Base-by-base conservation (phyloP, 2,329 filamentous ascomycete species). In the Stylonectria norvegica region DNA sequence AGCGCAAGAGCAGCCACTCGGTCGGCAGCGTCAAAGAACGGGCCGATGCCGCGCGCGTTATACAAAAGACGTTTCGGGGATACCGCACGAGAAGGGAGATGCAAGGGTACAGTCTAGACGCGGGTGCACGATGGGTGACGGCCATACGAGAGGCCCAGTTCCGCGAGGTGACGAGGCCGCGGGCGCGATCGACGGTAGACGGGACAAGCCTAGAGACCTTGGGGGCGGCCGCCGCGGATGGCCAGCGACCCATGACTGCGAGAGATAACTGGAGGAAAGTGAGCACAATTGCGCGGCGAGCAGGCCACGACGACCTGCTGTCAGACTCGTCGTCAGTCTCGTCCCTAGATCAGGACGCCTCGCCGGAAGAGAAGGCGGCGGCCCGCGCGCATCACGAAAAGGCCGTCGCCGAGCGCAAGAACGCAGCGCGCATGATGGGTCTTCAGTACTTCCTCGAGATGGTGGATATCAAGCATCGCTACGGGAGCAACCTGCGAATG, bases 391-490 rank as follows among this genome's bases (percentile, higher is more conserved):
- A 63, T 33, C 68, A 69, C 40, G 60, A 70, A 7, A 68, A 78
- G 50, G 66, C 73, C 41, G 79, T 77, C 57, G 66, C 67, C 1
- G 71, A 77, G 52, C 72, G 82, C 23, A 79, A 80, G 44, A 78
- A 81, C 51, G 79, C 78, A 5, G 82, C 87, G 1, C 86, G 83
- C 61, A 83, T 80, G 61, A 91, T 95, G 86, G 87, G 88, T 14
- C 62, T 94, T 23, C 84, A 87, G 57, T 95, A 95, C 59, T 95
- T 93, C 48, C 70, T 81, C 10, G 78, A 95, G 56, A 90, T 95
- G 85, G 83, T 91, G 6, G 86, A 93, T 60, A 68, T 82, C 33
- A 90, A 94, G 62, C 89, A 96, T 60, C 79, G 89, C 4, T 94
- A 95, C 57, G 90, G 89, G 4, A 85, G 82, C 38, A 94, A 93